These are phyloP conservation scores for Neurospora africana DNA, from an alignment of 495 filamentous ascomycete genomes.

Conservation along the genomic window DNA sequence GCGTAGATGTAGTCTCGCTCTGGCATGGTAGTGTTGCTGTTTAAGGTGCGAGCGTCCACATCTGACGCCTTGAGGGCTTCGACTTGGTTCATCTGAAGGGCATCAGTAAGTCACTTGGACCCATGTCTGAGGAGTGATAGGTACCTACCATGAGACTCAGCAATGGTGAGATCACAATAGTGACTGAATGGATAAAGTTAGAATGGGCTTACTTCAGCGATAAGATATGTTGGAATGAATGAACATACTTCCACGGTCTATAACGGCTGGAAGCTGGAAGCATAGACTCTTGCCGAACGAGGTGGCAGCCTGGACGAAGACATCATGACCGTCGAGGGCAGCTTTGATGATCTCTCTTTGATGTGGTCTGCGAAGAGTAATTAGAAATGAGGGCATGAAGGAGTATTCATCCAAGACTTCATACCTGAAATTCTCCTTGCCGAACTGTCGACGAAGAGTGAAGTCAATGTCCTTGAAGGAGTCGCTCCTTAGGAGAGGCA, in stretches of 20 bases:
- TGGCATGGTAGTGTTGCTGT: slow-evolving; percentile 57
- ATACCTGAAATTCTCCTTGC: slow-evolving; percentile 63
- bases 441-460: slow-evolving; percentile 72
- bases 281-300: slow-evolving; percentile 93
- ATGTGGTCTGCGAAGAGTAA: slow-evolving; percentile 45
- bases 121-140: not conserved
- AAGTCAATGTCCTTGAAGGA: slow-evolving; percentile 67
- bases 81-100: slow-evolving; percentile 73
- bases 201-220: not conserved
- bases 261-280: slow-evolving; percentile 84
- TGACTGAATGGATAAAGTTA: slow-evolving; percentile 41
- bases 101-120: not conserved
- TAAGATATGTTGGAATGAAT: not conserved
- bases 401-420: not conserved
- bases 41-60: slow-evolving; percentile 74
- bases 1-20: slow-evolving; percentile 60
- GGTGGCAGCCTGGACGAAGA: slow-evolving; percentile 93
- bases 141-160: slow-evolving; percentile 80
- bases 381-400: not conserved
- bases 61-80: slow-evolving; percentile 62
- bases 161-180: slow-evolving; percentile 82
- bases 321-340: slow-evolving; percentile 73
- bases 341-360: slow-evolving; percentile 81
- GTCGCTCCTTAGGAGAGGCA: slow-evolving; percentile 32
- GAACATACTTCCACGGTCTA: slow-evolving; percentile 67